phyloP scores from a whole-genome alignment of 768 basidiomycete genomes.

The Panus rudis region DNA sequence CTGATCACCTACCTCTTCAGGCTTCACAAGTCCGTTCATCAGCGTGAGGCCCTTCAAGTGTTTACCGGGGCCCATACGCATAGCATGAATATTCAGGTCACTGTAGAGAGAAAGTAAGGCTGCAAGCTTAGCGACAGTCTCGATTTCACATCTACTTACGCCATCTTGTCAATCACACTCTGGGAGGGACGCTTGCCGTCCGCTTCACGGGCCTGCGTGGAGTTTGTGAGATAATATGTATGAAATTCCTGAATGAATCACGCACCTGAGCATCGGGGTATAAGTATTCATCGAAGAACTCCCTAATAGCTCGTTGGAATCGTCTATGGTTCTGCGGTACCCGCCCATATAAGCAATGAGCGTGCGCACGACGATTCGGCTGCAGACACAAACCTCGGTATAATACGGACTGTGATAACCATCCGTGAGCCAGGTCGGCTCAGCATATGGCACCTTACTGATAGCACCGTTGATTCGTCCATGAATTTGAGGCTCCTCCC shows the following conservation, averaged over 20 bases:
- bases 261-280: constrained; percentile 32
- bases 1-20: constrained; percentile 44
- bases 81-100: constrained; percentile 72
- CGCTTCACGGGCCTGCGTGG: constrained; percentile 62
- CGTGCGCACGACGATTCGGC: too few species aligned
- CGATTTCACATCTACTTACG: constrained; percentile 33
- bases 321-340: constrained; percentile 54
- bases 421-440: constrained; percentile 72
- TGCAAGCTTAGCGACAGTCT: not conserved
- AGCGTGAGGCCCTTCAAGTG: constrained; percentile 75
- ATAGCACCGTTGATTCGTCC: constrained; percentile 47
- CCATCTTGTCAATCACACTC: constrained; percentile 75
- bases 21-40: constrained; percentile 67
- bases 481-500: constrained; percentile 48
- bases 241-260: not conserved
- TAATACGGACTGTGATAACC: constrained; percentile 77
- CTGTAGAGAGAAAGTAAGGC: constrained; percentile 24
- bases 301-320: constrained; percentile 53
- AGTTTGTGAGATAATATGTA: not conserved
- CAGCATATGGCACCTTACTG: constrained; percentile 79
- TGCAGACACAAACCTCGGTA: constrained; percentile 48
- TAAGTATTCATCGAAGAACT: constrained; percentile 66
- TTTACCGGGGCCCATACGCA: constrained; percentile 92
- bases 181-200: constrained; percentile 85
- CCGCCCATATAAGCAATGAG: constrained; percentile 4